Percentiles rank a stretch among this genome's conserved stretches.
Conservation (phyloP, 2,329 filamentous ascomycete species). For the Cytospora paraplurivora region DNA sequence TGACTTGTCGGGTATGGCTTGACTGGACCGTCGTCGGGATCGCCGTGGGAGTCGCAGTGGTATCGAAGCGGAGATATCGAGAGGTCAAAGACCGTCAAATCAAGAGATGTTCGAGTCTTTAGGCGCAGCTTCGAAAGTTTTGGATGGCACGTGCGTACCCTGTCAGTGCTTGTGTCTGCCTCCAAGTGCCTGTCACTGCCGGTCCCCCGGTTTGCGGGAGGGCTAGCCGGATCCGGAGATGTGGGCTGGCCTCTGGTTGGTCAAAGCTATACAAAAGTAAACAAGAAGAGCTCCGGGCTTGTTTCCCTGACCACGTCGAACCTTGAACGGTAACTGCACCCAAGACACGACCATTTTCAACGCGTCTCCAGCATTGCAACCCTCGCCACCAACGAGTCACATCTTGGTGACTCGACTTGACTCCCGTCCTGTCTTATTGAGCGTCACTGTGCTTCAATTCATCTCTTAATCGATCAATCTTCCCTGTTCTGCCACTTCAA, state of each 20-base stretch:
- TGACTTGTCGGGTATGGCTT: not conserved
- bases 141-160: slow-evolving; percentile 22
- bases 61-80: no score
- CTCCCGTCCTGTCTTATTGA: not conserved
- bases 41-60: not conserved
- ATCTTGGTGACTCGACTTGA: slow-evolving; percentile 3
- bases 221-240: not conserved
- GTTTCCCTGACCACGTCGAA: slow-evolving; percentile 21
- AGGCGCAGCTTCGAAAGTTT: slow-evolving; percentile 16
- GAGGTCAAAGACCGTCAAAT: not conserved
- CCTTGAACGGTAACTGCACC: slow-evolving; percentile 2
- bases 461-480: slow-evolving; percentile 4
- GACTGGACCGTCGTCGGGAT: not conserved
- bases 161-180: no score
- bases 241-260: slow-evolving; percentile 22
- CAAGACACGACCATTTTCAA: not conserved
- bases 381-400: slow-evolving; percentile 4
- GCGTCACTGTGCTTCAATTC: not conserved
- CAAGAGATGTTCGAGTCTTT: not conserved
- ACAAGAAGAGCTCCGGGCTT: slow-evolving; percentile 18
- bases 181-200: no score
- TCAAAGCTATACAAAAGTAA: slow-evolving; percentile 24
- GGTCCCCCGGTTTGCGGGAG: not conserved
- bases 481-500: not conserved
- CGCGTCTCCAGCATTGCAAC: not conserved